Evolutionary conservation across 2,329 filamentous ascomycete genomes (phyloP), one percentile per base, ranked within the genome.

Genomic region (Colletotrichum agaves): DNA sequence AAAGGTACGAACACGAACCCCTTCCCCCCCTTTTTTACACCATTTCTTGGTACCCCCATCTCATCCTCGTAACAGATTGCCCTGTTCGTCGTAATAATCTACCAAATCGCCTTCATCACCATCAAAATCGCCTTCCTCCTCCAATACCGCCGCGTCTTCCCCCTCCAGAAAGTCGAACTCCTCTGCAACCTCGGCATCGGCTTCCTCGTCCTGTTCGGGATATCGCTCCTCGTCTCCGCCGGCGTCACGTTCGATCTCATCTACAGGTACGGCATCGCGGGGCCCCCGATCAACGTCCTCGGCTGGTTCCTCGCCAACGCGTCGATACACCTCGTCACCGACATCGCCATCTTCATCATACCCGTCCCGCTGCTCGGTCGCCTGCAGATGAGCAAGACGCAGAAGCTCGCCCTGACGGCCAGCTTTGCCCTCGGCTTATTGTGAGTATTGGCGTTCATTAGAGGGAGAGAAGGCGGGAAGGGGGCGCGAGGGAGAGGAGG

Each of bases 41-140:
- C 6, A 27, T 27, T 27, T 10, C 0, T 4, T 11, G 7, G 3
- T 10, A 31, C 21, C n/a, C 47, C 37, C 5, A 39, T 15, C 11
- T 6, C 6, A 31, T 74, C 74, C 7, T 1, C 2, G 5, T 19
- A 31, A 31, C 12, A 74, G 78, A 53, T 79, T 3, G 35, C 33
- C 2, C 31, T 73, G 61, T 55, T 76, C 23, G 69, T 73, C 13
- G 73, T 78, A 33, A 59, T 78, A 15, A 53, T 75, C 5, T 80
- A 79, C 71, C 75, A 75, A 17, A 44, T 71, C 17, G 70, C 73
- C 47, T 72, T 80, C 7, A 35, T 72, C 39, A 63, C 72, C 33
- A 73, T 77, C 60, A 81, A 80, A 61, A 72, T 76, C 47, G 74
- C 78, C 4, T 77, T 81, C 43, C 71, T 80, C 27, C 69, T 78